Base-by-base conservation (phyloP, 345 rosid genomes). In the Trapa incisa region DNA sequence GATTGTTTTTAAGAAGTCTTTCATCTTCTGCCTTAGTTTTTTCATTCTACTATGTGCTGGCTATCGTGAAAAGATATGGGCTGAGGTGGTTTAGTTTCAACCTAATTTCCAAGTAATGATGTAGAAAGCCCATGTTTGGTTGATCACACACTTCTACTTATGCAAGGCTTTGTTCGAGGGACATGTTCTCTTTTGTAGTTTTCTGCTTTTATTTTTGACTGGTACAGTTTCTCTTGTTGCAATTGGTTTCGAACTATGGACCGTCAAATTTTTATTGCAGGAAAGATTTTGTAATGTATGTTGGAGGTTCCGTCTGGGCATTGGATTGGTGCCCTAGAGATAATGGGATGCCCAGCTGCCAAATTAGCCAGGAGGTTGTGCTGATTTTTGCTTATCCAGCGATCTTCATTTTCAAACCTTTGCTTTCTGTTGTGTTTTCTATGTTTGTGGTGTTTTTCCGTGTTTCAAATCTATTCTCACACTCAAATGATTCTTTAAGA, bases 231-330 rank as follows among this genome's bases (percentile, higher is more conserved):
- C 1, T 5, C 29, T 54, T 0, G 60, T 17, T 53, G 58, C 33
- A 54, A 6, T 54, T 7, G 2, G 29, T 22, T 4, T n/a, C 60
- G 33, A 54, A 54, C 22, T n/a, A 3, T 5, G 5, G 16, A 54
- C 45, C 66, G 48, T 61, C 32, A 39, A 42, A 54, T 43, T 68
- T 73, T 37, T 81, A 66, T 72, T 80, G 80, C 95, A 86, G 99
- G 80, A 85, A 84, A 64, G 99, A 91, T 70, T 89, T 87, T 71
- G 77, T 91, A 52, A 80, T 89, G 85, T 77, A 84, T 65, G 87
- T 84, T 73, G 96, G 99, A 70, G 99, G 97, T 50, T 80, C 95
- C 61, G 87, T 87, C 79, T 94, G 89, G 97, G 91, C 86, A 63
- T 66, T 94, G 77, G 96, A 94, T 81, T 91, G 99, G 99, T 86